Evolutionary conservation across 768 basidiomycete species (phyloP).

Genomic region (Mycena olivaceomarginata): DNA sequence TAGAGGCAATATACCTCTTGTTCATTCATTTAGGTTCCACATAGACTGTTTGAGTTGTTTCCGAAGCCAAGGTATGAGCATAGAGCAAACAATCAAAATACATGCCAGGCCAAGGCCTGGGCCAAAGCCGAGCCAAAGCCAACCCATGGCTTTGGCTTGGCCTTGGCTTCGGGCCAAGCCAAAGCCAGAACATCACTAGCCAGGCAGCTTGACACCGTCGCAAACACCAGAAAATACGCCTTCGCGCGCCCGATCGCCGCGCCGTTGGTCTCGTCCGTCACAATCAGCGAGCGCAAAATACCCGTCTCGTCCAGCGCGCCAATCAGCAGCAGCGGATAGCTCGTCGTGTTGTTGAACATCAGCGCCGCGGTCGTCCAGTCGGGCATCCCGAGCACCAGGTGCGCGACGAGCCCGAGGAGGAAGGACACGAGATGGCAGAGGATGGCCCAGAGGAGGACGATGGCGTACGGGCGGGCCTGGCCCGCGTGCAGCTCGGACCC

Average conservation of each 20-base stretch:
- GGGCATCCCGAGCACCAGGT: not conserved
- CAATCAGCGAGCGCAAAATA: not conserved
- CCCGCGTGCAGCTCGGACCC: not conserved
- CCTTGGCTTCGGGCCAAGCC: too few relatives aligned
- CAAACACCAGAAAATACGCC: not conserved
- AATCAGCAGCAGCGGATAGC: not conserved
- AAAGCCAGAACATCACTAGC: too few relatives aligned
- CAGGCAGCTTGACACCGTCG: not conserved
- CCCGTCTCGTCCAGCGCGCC: not conserved
- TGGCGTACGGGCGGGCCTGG: not conserved
- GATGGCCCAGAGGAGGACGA: not conserved
- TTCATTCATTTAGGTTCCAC: too few relatives aligned
- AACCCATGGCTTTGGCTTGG: too few relatives aligned
- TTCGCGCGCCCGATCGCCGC: not conserved
- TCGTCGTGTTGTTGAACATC: not conserved
- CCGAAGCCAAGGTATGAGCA: too few relatives aligned
- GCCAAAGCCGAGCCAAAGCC: too few relatives aligned
- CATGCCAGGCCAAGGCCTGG: too few relatives aligned
- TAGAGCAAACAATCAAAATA: too few relatives aligned
- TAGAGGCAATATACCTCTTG: too few relatives aligned
- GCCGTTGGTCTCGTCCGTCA: not conserved
- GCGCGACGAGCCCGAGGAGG: not conserved
- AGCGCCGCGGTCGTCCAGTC: constrained; percentile 3
- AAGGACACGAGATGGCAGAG: not conserved
- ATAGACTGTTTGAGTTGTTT: too few relatives aligned